Evolutionary conservation across 1,284 basidiomycete species (phyloP), one percentile per base, ranked within the genome.

Genomic region (Volvariella volvacea): DNA sequence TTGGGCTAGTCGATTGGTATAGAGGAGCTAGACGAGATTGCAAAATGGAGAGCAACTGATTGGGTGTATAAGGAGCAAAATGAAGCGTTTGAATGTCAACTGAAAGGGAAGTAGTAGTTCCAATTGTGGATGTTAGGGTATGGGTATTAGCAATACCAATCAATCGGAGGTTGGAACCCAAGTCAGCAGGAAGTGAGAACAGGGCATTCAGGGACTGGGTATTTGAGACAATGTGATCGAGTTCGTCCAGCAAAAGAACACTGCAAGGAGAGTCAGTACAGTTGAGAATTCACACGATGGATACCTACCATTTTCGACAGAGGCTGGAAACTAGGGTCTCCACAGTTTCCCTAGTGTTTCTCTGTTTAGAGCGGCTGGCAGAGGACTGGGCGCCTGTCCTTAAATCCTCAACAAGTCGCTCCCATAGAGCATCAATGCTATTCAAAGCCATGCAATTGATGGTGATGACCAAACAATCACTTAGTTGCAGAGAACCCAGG

Each of bases 121-220:
- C 66, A 1, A 68, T 61, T 0, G 73, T 67, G 2, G 80, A 72
- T 1, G 83, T 80, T 10, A 90, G 74, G 3, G 87, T 89, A 55
- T 90, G 87, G 0, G 85, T 88, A 51, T 90, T 90, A 22, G 87
- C 87, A 54, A 90, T 89, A 41, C 83, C 86, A 49, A 90, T 78
- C 33, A 86, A 64, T 36, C 85, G 76, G 41, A 88, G 55, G 36
- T 62, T 66, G 8, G 68, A 58, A 1, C 72, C 58, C 44, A 74
- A 63, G 2, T 71, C 61, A 38, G 73, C 68, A 9, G 82, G 71
- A 15, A 88, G 66, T 2, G 76, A 71, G 58, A 89, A 88, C 37
- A 90, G 63, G 6, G 78, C 64, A 1, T 72, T 61, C 19, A 89
- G 66, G 4, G 72, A 62, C 48, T 78, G 74, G 1, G 76, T 55